Base-by-base conservation (phyloP, 805 yeast genomes). In the Wickerhamomyces pijperi region DNA sequence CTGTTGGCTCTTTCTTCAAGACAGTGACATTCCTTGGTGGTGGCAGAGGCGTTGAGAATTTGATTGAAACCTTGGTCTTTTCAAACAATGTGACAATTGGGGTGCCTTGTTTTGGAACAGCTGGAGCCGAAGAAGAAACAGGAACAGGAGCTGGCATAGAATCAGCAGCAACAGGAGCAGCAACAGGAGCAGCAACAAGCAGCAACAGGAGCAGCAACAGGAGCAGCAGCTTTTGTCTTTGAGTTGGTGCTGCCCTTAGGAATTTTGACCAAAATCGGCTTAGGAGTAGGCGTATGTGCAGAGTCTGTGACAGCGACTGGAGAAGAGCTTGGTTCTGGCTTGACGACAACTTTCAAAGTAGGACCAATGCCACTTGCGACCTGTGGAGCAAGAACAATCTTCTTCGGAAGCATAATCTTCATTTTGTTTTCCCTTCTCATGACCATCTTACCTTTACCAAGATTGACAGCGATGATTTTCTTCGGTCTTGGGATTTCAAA, bases 401-500 rank as follows among this genome's bases (percentile, higher is more conserved):
- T 45, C 40, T 50, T 52, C 1, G 46, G 35, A 5, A 52, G 34
- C 3, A 46, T 48, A 21, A 50, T 36, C 19, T 48, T 50, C 34
- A 53, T 46, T 14, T 40, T 41, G 28, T 67, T 65, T 48, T 77
- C 80, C 42, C 85, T 63, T 46, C 69, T 78, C 16, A 86, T 60
- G 5, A 71, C 63, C n/a, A 85, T 61, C 32, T 64, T 64, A 3
- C 78, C 78, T 19, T 63, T 62, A 0, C 74, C 81, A 5, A 67
- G 45, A 38, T 72, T 49, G 46, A 68, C 70, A 0, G 86, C 84
- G 7, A 72, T 74, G 19, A 92, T 63, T 46, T 74, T 75, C 53
- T 74, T 78, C 38, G 76, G 76, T 46, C 77, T 69, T 3, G 96
- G 96, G 13, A 77, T 60, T 5, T 76, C 70, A 18, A 87, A 60